Conservation (phyloP, 805 yeast genomes). For the Zygoascus flipseniorum region DNA sequence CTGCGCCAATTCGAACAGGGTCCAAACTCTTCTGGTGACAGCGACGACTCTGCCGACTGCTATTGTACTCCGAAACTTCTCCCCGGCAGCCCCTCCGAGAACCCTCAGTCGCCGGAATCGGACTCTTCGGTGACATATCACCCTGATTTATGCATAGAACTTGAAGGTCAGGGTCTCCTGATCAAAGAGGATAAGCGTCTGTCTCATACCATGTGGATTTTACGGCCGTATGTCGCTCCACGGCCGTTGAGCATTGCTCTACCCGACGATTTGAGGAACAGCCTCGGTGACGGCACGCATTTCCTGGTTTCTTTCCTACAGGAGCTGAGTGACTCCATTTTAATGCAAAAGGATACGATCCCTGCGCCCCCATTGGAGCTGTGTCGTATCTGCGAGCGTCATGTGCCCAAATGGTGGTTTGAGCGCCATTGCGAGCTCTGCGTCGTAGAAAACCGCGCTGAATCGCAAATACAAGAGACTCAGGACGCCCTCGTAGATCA, state of each 20-base stretch:
- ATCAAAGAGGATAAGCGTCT: conserved; percentile 59
- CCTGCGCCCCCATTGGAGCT: conserved; percentile 78
- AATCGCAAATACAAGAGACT: conserved; percentile 60
- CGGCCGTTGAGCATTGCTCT: conserved; percentile 56
- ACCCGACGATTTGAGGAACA: conserved; percentile 60
- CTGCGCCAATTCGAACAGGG: background rate
- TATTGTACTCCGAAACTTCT: background rate
- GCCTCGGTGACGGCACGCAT: conserved; percentile 84
- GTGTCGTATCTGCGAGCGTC: conserved; percentile 87
- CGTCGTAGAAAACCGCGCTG: conserved; percentile 72
- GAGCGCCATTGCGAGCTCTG: conserved; percentile 88
- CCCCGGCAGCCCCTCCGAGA: background rate
- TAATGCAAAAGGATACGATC: conserved; percentile 44
- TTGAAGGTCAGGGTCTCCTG: conserved; percentile 91
- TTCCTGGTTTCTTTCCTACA: conserved; percentile 68
- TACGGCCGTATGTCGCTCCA: conserved; percentile 65
- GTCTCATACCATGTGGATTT: conserved; percentile 86
- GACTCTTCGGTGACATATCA: background rate
- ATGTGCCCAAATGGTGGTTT: conserved; percentile 93
- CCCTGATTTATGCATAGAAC: conserved; percentile 33
- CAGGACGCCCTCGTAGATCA: conserved; percentile 79
- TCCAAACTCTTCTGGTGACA: background rate
- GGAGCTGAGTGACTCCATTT: conserved; percentile 53
- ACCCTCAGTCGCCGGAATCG: background rate
- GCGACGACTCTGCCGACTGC: background rate